Percentiles rank a stretch among this genome's conserved stretches.
These are phyloP conservation scores for Azolla pinnata DNA, from an alignment of 75 land plant species.

Conservation along the genomic window DNA sequence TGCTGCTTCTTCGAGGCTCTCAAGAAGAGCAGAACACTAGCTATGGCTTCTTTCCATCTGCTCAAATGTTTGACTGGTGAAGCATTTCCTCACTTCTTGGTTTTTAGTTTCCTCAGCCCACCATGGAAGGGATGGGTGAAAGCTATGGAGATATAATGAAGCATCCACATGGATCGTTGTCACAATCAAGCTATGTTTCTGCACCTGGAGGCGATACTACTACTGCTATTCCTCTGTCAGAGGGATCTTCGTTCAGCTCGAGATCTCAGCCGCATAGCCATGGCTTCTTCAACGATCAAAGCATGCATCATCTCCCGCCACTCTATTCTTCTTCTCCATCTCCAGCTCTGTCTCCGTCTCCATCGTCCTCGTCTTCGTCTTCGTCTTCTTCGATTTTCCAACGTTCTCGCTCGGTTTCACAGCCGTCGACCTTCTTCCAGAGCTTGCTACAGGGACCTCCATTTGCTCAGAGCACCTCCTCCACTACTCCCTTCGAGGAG, in stretches of 20 bases:
- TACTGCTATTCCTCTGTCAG: not conserved
- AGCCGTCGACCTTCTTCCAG: slow-evolving; percentile 3
- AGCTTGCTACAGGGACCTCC: not conserved
- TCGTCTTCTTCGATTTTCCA: not conserved
- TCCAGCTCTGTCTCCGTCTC: not conserved
- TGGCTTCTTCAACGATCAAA: not conserved
- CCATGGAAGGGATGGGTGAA: slow-evolving; percentile 5
- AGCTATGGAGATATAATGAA: not conserved
- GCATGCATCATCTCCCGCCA: slow-evolving; percentile 3
- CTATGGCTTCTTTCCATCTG: no score
- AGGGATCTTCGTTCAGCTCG: not conserved
- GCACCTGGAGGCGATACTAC: not conserved
- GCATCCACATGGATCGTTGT: not conserved
- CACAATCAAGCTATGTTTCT: not conserved
- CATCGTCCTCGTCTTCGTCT: not conserved
- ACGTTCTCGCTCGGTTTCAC: not conserved
- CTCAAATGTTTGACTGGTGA: no score
- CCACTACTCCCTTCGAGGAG: not conserved
- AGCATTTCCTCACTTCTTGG: no score
- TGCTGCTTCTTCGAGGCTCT: no score
- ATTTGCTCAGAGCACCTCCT: not conserved
- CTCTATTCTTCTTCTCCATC: not conserved
- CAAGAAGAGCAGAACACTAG: no score
- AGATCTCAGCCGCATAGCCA: not conserved
- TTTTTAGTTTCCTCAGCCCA: no score